phyloP scores from a whole-genome alignment of 805 yeast genomes.

The Cyberlindnera mrakii region DNA sequence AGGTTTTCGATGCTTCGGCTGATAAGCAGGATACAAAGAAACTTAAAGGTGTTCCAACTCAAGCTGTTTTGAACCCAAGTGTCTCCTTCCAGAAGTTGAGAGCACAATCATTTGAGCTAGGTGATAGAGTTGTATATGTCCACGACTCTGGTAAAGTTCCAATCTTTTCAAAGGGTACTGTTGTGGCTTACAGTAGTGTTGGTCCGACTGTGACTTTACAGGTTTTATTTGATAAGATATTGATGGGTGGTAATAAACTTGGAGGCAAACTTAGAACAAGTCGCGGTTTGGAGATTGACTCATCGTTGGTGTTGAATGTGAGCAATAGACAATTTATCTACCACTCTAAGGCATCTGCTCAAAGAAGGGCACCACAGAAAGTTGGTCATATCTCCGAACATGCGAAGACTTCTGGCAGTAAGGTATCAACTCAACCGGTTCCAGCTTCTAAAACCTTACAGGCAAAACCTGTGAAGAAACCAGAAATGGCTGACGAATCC shows the following conservation, averaged over 20 bases:
- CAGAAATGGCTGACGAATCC: neutral
- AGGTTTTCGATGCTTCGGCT: slow-evolving; percentile 38
- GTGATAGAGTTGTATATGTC: slow-evolving; percentile 85
- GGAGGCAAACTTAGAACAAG: slow-evolving; percentile 71
- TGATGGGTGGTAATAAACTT: slow-evolving; percentile 76
- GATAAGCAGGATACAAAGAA: slow-evolving; percentile 46
- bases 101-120: slow-evolving; percentile 72
- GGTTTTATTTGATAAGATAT: slow-evolving; percentile 76
- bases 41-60: slow-evolving; percentile 76
- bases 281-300: slow-evolving; percentile 80
- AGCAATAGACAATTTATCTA: slow-evolving; percentile 69
- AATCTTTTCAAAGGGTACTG: slow-evolving; percentile 82
- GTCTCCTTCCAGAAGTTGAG: slow-evolving; percentile 66
- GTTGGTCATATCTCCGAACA: neutral
- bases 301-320: slow-evolving; percentile 74
- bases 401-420: too few relatives aligned
- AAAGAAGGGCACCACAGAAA: slow-evolving; percentile 2
- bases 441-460: neutral
- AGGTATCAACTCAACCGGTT: neutral
- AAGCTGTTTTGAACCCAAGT: slow-evolving; percentile 73
- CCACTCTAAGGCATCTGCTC: slow-evolving; percentile 59
- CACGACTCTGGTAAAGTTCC: slow-evolving; percentile 89
- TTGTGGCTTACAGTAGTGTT: slow-evolving; percentile 65
- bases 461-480: neutral
- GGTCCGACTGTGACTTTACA: slow-evolving; percentile 53